Percentiles rank a stretch among this genome's conserved stretches.
These are phyloP conservation scores for Aurantiochytrium sp. DNA, from an alignment of 108 stramenopile genomes.

Conservation along the genomic window DNA sequence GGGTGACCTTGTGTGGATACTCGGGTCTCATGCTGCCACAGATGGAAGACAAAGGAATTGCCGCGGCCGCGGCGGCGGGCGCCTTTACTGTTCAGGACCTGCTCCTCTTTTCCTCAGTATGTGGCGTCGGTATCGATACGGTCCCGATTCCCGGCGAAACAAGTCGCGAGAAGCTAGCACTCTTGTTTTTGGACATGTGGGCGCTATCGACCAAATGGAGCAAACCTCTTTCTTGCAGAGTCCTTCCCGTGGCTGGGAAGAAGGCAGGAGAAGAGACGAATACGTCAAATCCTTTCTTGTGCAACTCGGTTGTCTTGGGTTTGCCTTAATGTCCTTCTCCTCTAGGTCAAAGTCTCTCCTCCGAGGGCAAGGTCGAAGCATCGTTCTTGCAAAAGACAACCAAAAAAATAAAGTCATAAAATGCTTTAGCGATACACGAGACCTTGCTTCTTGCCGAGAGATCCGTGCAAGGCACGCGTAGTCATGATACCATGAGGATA, in stretches of 20 bases:
- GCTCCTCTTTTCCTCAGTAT: slow-evolving; percentile 21
- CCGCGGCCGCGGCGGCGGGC: not conserved
- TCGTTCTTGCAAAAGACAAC: not conserved
- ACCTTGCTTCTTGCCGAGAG: not conserved
- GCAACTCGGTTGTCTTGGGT: not conserved
- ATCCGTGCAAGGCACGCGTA: not conserved
- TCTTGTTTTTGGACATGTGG: not conserved
- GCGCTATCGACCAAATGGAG: not conserved
- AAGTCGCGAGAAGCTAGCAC: not conserved
- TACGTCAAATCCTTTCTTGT: slow-evolving; percentile 6
- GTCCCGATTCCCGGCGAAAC: slow-evolving; percentile 16
- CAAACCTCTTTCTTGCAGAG: slow-evolving; percentile 29
- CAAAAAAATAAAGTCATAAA: not conserved
- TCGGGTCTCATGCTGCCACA: slow-evolving; percentile 29
- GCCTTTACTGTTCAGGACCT: slow-evolving; percentile 5
- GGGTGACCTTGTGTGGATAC: slow-evolving; percentile 8
- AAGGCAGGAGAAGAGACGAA: not conserved
- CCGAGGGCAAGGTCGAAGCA: not conserved
- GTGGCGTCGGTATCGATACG: slow-evolving; percentile 30
- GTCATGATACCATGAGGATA: not conserved
- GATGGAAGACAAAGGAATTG: slow-evolving; percentile 27
- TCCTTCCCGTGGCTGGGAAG: not conserved
- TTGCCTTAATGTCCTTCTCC: not conserved
- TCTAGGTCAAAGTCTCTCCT: not conserved
- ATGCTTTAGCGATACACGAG: not conserved